Conservation (phyloP, 2,329 filamentous ascomycete species). For the Blastomyces percursus region DNA sequence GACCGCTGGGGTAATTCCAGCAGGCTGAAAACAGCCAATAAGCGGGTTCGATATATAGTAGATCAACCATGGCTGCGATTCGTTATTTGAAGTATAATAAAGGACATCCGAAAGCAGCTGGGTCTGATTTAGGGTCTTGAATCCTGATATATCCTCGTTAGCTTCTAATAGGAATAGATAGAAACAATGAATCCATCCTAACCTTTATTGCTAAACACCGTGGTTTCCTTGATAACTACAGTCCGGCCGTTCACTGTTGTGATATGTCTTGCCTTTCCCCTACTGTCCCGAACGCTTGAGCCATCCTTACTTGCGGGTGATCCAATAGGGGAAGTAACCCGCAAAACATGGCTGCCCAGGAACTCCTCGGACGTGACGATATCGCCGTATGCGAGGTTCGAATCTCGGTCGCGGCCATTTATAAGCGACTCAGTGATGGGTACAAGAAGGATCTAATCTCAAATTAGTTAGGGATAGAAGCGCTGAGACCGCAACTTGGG, state of each 20-base stretch:
- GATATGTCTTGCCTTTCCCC: slow-evolving; percentile 89
- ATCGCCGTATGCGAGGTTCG: slow-evolving; percentile 63
- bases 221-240: slow-evolving; percentile 85
- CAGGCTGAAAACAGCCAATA: slow-evolving; percentile 69
- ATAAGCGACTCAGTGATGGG: slow-evolving; percentile 87
- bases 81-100: slow-evolving; percentile 81
- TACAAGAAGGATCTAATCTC: slow-evolving; percentile 64
- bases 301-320: slow-evolving; percentile 41
- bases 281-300: slow-evolving; percentile 67
- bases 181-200: slow-evolving; percentile 27
- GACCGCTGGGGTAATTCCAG: slow-evolving; percentile 58
- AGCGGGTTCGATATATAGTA: slow-evolving; percentile 91
- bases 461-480: slow-evolving; percentile 9
- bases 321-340: slow-evolving; percentile 51
- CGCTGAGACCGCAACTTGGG: neutral
- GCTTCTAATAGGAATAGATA: slow-evolving; percentile 6
- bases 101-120: slow-evolving; percentile 73
- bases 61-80: slow-evolving; percentile 86
- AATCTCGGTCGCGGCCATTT: slow-evolving; percentile 77
- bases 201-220: slow-evolving; percentile 93
- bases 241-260: slow-evolving; percentile 86
- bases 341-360: slow-evolving; percentile 89
- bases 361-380: slow-evolving; percentile 87
- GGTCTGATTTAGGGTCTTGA: slow-evolving; percentile 82
- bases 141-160: slow-evolving; percentile 48